These are phyloP conservation scores for Trichoderma parareesei DNA, from an alignment of 495 filamentous ascomycete species.

Conservation along the genomic window DNA sequence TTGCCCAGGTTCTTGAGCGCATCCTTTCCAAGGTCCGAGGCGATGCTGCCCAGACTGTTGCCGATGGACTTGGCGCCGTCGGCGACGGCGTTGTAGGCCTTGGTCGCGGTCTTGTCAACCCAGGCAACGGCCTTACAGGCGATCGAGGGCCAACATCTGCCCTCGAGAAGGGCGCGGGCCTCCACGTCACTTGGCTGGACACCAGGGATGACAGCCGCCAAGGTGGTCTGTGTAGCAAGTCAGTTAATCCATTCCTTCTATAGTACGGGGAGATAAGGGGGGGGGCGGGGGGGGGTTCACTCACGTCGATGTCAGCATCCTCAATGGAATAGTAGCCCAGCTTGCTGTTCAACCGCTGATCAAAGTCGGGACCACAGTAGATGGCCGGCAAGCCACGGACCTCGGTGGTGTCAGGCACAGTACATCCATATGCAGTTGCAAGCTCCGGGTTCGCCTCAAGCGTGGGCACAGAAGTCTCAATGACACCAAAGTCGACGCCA, in stretches of 20 bases:
- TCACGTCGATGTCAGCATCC: neutral
- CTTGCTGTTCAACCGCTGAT: neutral
- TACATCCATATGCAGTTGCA: neutral
- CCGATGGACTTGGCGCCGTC: neutral
- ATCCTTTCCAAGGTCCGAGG: neutral
- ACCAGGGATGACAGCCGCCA: neutral
- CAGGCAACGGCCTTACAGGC: neutral
- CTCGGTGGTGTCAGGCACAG: neutral
- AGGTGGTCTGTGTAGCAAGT: neutral
- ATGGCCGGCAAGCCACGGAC: neutral
- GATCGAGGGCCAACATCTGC: too few species aligned
- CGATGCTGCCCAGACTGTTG: neutral
- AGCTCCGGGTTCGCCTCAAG: neutral
- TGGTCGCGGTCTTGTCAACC: neutral
- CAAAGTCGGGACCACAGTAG: neutral
- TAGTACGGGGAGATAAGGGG: neutral
- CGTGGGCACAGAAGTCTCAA: neutral
- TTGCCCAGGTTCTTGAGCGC: neutral
- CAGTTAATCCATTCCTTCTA: neutral
- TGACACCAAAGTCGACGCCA: neutral
- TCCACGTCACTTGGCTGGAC: neutral
- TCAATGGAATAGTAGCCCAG: neutral
- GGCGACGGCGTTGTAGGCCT: neutral
- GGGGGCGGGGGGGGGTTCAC: neutral
- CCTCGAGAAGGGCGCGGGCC: neutral